These are phyloP conservation scores for Toxicodendron radicans DNA, from an alignment of 345 rosid species.

Conservation along the genomic window DNA sequence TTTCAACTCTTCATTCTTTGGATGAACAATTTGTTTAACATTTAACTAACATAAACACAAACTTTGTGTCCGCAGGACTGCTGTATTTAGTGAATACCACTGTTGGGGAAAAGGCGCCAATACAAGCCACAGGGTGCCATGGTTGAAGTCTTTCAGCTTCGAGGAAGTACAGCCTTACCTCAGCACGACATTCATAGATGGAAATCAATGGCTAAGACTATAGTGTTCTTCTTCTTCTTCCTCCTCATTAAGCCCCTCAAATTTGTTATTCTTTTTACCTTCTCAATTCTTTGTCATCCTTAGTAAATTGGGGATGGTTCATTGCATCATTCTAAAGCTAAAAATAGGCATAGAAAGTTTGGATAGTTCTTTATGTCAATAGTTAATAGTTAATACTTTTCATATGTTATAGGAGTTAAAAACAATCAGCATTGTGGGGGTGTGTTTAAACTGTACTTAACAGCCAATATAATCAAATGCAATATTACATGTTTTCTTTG, in stretches of 20 bases:
- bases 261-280: conserved; percentile 16
- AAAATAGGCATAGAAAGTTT: background rate
- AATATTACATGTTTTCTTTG: background rate
- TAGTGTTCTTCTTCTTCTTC: conserved; percentile 21
- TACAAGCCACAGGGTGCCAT: conserved; percentile 53
- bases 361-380: background rate
- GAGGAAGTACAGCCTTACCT: conserved; percentile 59
- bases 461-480: background rate
- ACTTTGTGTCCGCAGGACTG: conserved; percentile 51
- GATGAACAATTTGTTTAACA: background rate
- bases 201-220: conserved; percentile 77
- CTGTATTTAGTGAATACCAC: conserved; percentile 68
- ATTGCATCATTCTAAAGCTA: background rate
- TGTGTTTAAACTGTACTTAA: background rate
- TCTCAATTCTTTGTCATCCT: conserved; percentile 12
- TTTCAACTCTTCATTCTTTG: background rate
- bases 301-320: background rate
- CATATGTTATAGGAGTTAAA: too few relatives aligned
- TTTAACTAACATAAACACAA: background rate
- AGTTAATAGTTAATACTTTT: too few relatives aligned
- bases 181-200: conserved; percentile 59
- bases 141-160: conserved; percentile 57
- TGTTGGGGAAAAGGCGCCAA: conserved; percentile 87
- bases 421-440: background rate
- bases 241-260: background rate